A percentile compares a stretch with the other conserved stretches of the same genome.
These are phyloP conservation scores for Trebouxia sp. DNA, from an alignment of 139 green algal genomes.

Conservation along the genomic window DNA sequence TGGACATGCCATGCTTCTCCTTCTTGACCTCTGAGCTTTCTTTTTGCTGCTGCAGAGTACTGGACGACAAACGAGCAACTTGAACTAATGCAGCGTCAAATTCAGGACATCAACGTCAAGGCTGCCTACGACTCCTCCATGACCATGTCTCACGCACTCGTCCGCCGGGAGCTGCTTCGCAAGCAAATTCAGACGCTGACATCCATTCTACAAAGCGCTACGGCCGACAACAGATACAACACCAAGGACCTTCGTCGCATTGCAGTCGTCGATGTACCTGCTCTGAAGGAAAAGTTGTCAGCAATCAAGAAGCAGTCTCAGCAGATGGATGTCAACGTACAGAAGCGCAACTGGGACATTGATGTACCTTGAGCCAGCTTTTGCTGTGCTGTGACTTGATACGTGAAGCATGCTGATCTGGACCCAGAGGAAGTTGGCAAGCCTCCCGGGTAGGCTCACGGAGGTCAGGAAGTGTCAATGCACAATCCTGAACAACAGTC, in stretches of 20 bases:
- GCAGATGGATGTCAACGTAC: neutral
- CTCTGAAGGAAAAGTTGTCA: neutral
- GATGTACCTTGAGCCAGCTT: neutral
- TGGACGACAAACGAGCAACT: neutral
- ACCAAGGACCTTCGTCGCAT: neutral
- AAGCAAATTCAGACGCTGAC: neutral
- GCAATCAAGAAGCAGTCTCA: conserved; percentile 7
- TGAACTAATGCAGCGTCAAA: neutral
- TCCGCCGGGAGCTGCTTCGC: neutral
- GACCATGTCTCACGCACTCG: neutral
- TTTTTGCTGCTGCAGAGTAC: neutral
- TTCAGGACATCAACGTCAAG: conserved; percentile 14
- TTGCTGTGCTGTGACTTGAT: neutral
- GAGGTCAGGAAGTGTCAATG: too few species aligned
- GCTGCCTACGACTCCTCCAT: neutral
- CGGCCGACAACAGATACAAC: neutral
- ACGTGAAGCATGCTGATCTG: too few species aligned
- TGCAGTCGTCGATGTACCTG: neutral
- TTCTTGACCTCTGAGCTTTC: too few species aligned
- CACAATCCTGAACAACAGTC: too few species aligned
- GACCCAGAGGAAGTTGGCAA: too few species aligned
- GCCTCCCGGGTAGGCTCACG: too few species aligned
- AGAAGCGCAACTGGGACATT: neutral
- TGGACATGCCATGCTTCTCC: too few species aligned
- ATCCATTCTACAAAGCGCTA: neutral